Evolutionary conservation across 257 asterid genomes (phyloP).

Genomic region (Voacanga thouarsii): DNA sequence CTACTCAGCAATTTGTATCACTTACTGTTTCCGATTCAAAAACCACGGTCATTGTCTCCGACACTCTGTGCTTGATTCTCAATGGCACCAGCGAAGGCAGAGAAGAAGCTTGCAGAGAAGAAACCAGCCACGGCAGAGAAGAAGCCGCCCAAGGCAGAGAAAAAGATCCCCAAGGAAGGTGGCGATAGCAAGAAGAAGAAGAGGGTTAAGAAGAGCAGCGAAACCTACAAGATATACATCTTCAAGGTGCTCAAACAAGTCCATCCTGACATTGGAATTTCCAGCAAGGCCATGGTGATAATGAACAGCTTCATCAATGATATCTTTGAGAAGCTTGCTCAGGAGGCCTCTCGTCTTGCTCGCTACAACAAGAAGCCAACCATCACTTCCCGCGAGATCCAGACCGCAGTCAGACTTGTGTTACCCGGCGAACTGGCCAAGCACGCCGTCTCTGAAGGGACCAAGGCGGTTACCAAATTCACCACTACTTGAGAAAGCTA

Average conservation of each 20-base stretch:
- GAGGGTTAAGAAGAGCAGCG: conserved; percentile 43
- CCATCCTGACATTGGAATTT: conserved; percentile 62
- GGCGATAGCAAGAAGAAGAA: conserved; percentile 29
- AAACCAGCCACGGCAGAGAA: conserved; percentile 25
- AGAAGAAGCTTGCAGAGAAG: conserved; percentile 19
- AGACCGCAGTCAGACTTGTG: conserved; percentile 54
- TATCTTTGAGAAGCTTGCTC: conserved; percentile 51
- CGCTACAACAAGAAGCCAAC: conserved; percentile 68
- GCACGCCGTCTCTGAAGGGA: conserved; percentile 71
- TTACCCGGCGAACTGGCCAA: conserved; percentile 66
- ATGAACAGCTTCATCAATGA: conserved; percentile 72
- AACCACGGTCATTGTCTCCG: neutral
- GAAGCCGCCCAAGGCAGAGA: conserved; percentile 20
- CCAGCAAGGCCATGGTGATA: conserved; percentile 71
- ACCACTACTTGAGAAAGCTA: conserved; percentile 41
- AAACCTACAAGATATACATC: conserved; percentile 68
- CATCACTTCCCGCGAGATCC: conserved; percentile 53
- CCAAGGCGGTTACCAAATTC: conserved; percentile 64
- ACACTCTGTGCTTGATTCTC: neutral
- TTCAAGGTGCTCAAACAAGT: conserved; percentile 69
- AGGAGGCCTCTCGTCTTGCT: conserved; percentile 52
- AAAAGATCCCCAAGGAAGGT: conserved; percentile 9
- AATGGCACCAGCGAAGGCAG: conserved; percentile 28
- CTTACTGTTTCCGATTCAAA: neutral
- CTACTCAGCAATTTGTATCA: neutral